Evolutionary conservation across 345 rosid genomes (phyloP), one percentile per base, ranked within the genome.

Genomic region (Bruguiera sexangula): DNA sequence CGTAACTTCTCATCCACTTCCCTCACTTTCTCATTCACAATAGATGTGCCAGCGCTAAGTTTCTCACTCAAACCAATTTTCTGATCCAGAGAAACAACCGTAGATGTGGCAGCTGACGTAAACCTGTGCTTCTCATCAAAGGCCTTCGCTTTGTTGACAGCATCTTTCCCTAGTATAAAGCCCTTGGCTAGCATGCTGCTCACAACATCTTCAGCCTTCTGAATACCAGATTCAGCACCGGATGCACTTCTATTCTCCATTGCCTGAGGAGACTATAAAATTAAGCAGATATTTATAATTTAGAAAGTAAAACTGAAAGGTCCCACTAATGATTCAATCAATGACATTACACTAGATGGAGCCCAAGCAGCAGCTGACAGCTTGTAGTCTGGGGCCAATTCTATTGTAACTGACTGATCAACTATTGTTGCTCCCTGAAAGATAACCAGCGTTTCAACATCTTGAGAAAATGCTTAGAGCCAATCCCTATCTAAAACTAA

Each of bases 191-290:
- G 69, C 78, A 75, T 75, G 69, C 60, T 63, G 29, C 66, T 75
- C 26, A 75, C 78, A 24, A 75, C 72, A 34, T 75, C 78, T 64
- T 75, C 78, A 8, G 78, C 78, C 78, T 75, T 75, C n/a, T 75
- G 78, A 64, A 75, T 32, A 26, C 73, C 78, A 62, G 78, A 69
- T 20, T 51, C 73, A 39, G 66, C 52, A 46, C 66, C 51, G 20
- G 72, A 83, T 26, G 67, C 31, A 62, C 52, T 76, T 21, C 51
- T 69, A 54, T 75, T 80, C 65, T 76, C 77, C 6, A 74, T 74
- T 64, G 69, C 85, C 96, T 88, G 86, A 32, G 20, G 50, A 27
- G 54, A 37, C 70, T 13, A 53, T 52, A 27, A 34, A 63, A 63
- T 69, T 26, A 48, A 65, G 10, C 26, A 1, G 18, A 57, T 9